Percentiles rank a stretch among this genome's conserved stretches.
These are phyloP conservation scores for Neopestalotiopsis sp. DNA, from an alignment of 2,329 filamentous ascomycete genomes.

Conservation along the genomic window DNA sequence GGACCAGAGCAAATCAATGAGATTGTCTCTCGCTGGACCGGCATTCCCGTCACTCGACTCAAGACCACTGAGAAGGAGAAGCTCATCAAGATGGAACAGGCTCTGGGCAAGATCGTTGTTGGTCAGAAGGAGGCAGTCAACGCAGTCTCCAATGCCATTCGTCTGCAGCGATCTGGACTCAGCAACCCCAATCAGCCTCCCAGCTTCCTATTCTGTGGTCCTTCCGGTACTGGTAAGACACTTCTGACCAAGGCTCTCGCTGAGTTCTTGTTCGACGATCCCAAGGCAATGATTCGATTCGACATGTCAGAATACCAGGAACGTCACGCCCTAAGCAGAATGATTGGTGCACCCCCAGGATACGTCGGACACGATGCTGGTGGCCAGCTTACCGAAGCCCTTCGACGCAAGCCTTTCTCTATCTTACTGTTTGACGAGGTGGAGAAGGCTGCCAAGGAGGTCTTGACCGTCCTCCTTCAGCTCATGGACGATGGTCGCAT, in stretches of 20 bases:
- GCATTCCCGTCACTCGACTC: slow-evolving; percentile 92
- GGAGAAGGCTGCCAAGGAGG: slow-evolving; percentile 97
- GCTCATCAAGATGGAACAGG: slow-evolving; percentile 94
- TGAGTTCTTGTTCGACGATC: slow-evolving; percentile 96
- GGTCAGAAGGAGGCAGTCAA: slow-evolving; percentile 93
- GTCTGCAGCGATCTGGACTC: slow-evolving; percentile 91
- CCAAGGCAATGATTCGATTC: slow-evolving; percentile 97
- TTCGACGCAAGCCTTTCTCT: slow-evolving; percentile 94
- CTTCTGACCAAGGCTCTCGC: slow-evolving; percentile 95
- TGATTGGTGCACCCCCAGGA: slow-evolving; percentile 97
- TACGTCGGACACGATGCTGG: slow-evolving; percentile 97
- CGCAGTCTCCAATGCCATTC: slow-evolving; percentile 94
- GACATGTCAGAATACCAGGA: slow-evolving; percentile 99
- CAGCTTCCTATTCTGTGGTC: slow-evolving; percentile 98
- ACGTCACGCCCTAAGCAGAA: slow-evolving; percentile 89
- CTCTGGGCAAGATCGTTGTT: slow-evolving; percentile 82
- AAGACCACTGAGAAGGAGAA: slow-evolving; percentile 98
- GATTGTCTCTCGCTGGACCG: slow-evolving; percentile 97
- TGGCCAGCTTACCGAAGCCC: slow-evolving; percentile 92
- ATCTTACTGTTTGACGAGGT: slow-evolving; percentile 98
- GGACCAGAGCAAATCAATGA: slow-evolving; percentile 99
- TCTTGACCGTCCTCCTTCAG: slow-evolving; percentile 95
- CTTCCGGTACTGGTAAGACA: slow-evolving; percentile 97
- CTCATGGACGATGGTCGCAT: slow-evolving; percentile 99
- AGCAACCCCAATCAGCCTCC: slow-evolving; percentile 96